A percentile compares a stretch with the other conserved stretches of the same genome.
phyloP scores from a whole-genome alignment of 305 asterid genomes.

The Solanum hybrid region DNA sequence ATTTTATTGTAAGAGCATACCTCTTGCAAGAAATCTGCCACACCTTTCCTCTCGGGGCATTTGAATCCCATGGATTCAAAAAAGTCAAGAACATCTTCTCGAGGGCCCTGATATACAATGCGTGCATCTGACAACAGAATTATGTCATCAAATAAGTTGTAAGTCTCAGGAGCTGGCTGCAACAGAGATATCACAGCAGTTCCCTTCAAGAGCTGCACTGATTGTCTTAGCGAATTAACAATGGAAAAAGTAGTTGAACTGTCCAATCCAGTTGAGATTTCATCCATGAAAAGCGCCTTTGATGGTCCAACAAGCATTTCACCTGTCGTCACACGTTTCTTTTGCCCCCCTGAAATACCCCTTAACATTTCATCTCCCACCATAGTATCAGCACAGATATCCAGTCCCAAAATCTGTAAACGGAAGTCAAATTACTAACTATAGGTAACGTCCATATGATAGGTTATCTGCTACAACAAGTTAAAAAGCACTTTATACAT shows the following conservation, averaged over 20 bases:
- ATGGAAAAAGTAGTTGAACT: slow-evolving; percentile 43
- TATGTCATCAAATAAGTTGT: slow-evolving; percentile 35
- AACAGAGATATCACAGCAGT: slow-evolving; percentile 39
- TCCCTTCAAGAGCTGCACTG: slow-evolving; percentile 31
- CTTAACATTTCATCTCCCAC: slow-evolving; percentile 50
- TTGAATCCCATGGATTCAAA: slow-evolving; percentile 39
- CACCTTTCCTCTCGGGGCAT: slow-evolving; percentile 38
- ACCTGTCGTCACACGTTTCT: slow-evolving; percentile 52
- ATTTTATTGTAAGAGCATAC: slow-evolving; percentile 1
- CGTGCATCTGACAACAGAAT: slow-evolving; percentile 30
- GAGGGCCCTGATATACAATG: slow-evolving; percentile 36
- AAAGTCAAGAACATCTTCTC: slow-evolving; percentile 28
- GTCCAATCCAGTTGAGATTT: slow-evolving; percentile 41
- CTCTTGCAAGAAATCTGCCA: slow-evolving; percentile 37
- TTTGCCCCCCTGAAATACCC: slow-evolving; percentile 56
- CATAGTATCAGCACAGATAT: slow-evolving; percentile 45
- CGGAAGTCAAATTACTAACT: neutral
- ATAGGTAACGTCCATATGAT: neutral
- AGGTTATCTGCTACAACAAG: neutral
- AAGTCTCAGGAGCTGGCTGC: slow-evolving; percentile 50
- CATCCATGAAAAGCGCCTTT: slow-evolving; percentile 44
- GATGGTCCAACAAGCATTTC: slow-evolving; percentile 51
- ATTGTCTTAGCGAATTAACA: slow-evolving; percentile 23
- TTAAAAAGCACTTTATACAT: neutral
- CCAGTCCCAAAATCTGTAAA: slow-evolving; percentile 34